These are phyloP conservation scores for Starmera pachycereana DNA, from an alignment of 805 yeast genomes.

Conservation along the genomic window DNA sequence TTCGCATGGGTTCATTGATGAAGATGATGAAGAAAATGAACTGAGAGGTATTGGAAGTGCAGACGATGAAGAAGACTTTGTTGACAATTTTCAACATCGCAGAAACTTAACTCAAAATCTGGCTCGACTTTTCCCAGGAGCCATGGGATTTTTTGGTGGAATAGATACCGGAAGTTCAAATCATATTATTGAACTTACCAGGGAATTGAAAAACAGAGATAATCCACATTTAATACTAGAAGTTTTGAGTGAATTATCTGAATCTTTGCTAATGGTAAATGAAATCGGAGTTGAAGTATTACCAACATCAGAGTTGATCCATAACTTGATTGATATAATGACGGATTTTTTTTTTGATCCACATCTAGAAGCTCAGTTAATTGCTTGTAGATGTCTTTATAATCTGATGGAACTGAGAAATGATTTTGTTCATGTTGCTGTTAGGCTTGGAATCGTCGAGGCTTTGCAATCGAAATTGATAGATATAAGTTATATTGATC, in stretches of 20 bases:
- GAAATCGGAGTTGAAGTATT: slow-evolving; percentile 52
- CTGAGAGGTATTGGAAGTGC: not conserved
- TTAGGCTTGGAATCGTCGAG: slow-evolving; percentile 55
- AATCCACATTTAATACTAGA: slow-evolving; percentile 57
- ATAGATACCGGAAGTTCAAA: slow-evolving; percentile 10
- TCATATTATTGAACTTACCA: slow-evolving; percentile 16
- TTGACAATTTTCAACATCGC: too few species aligned
- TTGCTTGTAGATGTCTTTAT: slow-evolving; percentile 75
- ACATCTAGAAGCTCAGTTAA: slow-evolving; percentile 70
- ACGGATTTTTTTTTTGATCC: slow-evolving; percentile 46
- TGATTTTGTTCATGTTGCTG: slow-evolving; percentile 51
- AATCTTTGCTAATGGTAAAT: slow-evolving; percentile 58
- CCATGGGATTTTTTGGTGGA: slow-evolving; percentile 23
- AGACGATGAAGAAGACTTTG: too few species aligned
- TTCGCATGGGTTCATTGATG: not conserved
- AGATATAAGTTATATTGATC: slow-evolving; percentile 76
- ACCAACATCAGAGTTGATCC: slow-evolving; percentile 48
- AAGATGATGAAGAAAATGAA: slow-evolving; percentile 1
- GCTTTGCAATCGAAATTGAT: slow-evolving; percentile 53
- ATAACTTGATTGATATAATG: slow-evolving; percentile 46
- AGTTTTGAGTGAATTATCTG: slow-evolving; percentile 54
- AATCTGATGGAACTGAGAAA: slow-evolving; percentile 70
- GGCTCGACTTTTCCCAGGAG: slow-evolving; percentile 29
- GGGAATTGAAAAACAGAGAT: slow-evolving; percentile 19
- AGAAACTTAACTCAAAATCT: slow-evolving; percentile 14